These are phyloP conservation scores for Tetradesmus lagerheimii DNA, from an alignment of 139 green algal species.

Conservation along the genomic window DNA sequence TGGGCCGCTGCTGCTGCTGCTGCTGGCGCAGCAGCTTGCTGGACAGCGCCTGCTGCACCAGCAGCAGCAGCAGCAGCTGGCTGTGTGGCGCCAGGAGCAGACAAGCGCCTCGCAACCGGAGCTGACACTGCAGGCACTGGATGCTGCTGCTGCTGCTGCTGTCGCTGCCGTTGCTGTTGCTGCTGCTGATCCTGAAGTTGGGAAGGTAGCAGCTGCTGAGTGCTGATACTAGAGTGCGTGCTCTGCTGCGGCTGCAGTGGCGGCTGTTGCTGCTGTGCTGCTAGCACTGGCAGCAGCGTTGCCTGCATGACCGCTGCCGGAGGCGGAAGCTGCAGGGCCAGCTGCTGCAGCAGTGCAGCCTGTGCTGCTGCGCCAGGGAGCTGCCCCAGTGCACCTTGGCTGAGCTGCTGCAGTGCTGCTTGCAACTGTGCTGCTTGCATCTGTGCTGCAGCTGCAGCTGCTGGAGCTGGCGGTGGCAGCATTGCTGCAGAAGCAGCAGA, in stretches of 20 bases:
- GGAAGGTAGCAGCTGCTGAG: constrained; percentile 1
- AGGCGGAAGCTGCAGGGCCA: neutral
- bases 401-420: constrained; percentile 22
- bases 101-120: neutral
- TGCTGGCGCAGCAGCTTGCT: neutral
- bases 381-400: neutral
- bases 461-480: neutral
- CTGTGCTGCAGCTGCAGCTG: constrained; percentile 1
- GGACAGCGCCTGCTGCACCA: neutral
- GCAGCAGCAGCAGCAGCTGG: neutral
- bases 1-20: neutral
- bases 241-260: neutral
- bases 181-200: neutral
- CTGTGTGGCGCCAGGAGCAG: neutral
- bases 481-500: neutral
- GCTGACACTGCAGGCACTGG: neutral
- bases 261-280: constrained; percentile 7
- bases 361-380: neutral
- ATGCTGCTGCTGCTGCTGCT: neutral
- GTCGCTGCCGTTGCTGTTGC: neutral
- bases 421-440: neutral
- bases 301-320: constrained; percentile 7
- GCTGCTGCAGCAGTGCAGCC: constrained; percentile 26
- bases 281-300: constrained; percentile 4
- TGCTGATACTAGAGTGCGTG: constrained; percentile 17